phyloP scores from a whole-genome alignment of 768 basidiomycete genomes.

The Gautieria morchelliformis region DNA sequence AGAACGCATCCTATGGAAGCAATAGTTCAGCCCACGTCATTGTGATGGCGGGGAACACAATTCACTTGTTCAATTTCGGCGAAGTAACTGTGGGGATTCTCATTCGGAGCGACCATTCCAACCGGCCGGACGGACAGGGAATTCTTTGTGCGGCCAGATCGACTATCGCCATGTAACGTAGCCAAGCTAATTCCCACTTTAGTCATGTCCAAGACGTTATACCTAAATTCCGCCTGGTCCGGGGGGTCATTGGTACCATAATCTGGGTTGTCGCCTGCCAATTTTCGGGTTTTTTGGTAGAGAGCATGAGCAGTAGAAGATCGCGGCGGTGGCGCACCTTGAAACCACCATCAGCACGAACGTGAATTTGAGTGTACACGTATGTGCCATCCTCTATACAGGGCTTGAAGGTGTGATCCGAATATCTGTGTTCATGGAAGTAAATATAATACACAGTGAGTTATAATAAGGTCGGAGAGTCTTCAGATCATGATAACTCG shows the following conservation, averaged over 20 bases:
- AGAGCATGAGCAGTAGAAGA: constrained; percentile 38
- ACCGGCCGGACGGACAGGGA: constrained; percentile 83
- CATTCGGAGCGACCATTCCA: constrained; percentile 75
- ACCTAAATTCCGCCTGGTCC: constrained; percentile 81
- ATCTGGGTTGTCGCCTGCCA: constrained; percentile 74
- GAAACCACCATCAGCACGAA: constrained; percentile 70
- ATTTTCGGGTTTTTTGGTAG: constrained; percentile 51
- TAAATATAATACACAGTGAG: constrained; percentile 27
- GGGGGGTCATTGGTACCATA: constrained; percentile 71
- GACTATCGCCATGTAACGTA: neutral
- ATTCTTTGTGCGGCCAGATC: constrained; percentile 80
- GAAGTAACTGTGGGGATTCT: constrained; percentile 81
- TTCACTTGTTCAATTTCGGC: constrained; percentile 88
- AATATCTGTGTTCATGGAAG: constrained; percentile 85
- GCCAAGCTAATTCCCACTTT: constrained; percentile 30
- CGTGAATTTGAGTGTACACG: constrained; percentile 81
- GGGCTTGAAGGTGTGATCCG: constrained; percentile 86
- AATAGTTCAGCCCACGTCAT: constrained; percentile 3
- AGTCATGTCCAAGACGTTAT: constrained; percentile 86
- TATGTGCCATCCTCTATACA: constrained; percentile 77
- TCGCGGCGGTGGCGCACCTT: constrained; percentile 37
- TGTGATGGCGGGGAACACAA: constrained; percentile 22
- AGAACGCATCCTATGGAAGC: constrained; percentile 54
- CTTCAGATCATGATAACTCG: constrained; percentile 15
- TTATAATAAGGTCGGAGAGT: neutral